Percentiles rank a stretch among this genome's conserved stretches.
Evolutionary conservation across 164 flowering plant genomes (phyloP).

Genomic region (Magnolia sinica): DNA sequence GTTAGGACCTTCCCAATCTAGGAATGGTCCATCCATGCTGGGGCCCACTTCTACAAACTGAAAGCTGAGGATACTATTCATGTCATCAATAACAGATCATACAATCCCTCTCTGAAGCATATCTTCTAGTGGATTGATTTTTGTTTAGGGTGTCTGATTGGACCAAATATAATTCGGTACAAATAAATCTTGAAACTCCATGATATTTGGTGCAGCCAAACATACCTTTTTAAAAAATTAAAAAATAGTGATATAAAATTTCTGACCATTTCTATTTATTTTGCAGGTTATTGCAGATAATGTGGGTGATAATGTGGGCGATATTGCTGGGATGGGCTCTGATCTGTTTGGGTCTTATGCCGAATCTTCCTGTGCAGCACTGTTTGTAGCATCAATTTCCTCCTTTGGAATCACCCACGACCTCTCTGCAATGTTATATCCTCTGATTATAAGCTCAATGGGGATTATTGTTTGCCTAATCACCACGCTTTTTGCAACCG

Average conservation of each 20-base stretch:
- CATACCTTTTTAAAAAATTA: too few relatives aligned
- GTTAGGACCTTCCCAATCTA: too few relatives aligned
- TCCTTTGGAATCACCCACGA: slow-evolving; percentile 21
- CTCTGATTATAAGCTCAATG: slow-evolving; percentile 19
- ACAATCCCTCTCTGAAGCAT: too few relatives aligned
- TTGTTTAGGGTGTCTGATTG: too few relatives aligned
- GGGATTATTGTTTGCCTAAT: slow-evolving; percentile 21
- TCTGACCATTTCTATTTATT: neutral
- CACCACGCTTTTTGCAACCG: slow-evolving; percentile 19
- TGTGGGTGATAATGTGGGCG: slow-evolving; percentile 25
- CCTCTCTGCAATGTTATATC: slow-evolving; percentile 18
- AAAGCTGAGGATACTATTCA: too few relatives aligned
- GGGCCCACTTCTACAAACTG: too few relatives aligned
- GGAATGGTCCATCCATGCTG: too few relatives aligned
- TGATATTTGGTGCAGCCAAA: too few relatives aligned
- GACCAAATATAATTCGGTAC: too few relatives aligned
- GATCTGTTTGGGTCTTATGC: slow-evolving; percentile 25
- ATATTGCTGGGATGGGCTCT: slow-evolving; percentile 27
- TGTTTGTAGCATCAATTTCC: slow-evolving; percentile 20
- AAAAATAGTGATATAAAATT: neutral
- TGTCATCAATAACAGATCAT: too few relatives aligned
- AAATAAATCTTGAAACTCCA: too few relatives aligned
- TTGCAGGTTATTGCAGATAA: slow-evolving; percentile 24
- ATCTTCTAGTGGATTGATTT: too few relatives aligned
- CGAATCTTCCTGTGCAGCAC: slow-evolving; percentile 20